These are phyloP conservation scores for Lasiosphaeria miniovina DNA, from an alignment of 495 filamentous ascomycete genomes.

Conservation along the genomic window DNA sequence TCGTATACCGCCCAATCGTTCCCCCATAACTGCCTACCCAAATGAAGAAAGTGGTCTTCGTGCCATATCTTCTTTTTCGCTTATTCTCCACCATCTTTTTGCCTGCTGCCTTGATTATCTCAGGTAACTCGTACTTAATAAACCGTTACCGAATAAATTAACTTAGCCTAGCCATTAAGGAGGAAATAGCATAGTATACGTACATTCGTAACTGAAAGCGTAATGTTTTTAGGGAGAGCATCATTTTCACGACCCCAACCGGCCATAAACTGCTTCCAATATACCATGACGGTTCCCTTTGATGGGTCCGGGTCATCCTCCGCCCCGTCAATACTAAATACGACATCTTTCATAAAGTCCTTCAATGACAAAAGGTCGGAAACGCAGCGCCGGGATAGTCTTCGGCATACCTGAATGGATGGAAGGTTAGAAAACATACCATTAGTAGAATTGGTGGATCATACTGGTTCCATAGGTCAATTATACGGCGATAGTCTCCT, in stretches of 20 bases:
- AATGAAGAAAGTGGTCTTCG: conserved; percentile 9
- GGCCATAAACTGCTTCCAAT: too few species aligned
- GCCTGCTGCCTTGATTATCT: conserved; percentile 8
- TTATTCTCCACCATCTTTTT: conserved; percentile 11
- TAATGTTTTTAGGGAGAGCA: too few species aligned
- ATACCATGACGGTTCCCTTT: too few species aligned
- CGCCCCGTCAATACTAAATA: too few species aligned
- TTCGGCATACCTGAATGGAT: background rate
- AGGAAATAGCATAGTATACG: too few species aligned
- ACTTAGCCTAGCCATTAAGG: conserved; percentile 1
- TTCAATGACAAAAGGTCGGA: background rate
- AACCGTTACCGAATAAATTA: conserved; percentile 4
- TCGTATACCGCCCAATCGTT: background rate
- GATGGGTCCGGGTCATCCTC: too few species aligned
- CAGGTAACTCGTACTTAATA: conserved; percentile 11
- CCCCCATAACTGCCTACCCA: conserved; percentile 10
- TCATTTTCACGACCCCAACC: too few species aligned
- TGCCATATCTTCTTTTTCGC: conserved; percentile 7
- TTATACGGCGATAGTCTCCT: background rate
- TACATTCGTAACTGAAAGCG: too few species aligned
- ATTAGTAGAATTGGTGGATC: background rate
- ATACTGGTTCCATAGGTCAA: background rate
- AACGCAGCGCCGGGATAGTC: background rate
- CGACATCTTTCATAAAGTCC: conserved; percentile 2
- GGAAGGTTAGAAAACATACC: background rate